Evolutionary conservation across 1,139 yeast genomes (phyloP).

Genomic region (Zygosaccharomyces sapae): DNA sequence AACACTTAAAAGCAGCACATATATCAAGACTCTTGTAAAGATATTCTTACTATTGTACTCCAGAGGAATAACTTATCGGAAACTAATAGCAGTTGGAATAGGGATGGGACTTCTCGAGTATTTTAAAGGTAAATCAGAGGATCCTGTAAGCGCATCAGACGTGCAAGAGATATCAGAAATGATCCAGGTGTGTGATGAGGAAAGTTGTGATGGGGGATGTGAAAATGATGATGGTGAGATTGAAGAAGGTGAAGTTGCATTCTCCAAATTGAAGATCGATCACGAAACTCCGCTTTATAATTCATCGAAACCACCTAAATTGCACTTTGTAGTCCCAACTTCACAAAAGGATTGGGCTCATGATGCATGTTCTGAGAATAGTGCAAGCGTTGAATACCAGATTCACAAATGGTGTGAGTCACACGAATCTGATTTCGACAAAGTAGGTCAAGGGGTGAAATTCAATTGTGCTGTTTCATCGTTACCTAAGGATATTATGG

Average conservation of each 20-base stretch:
- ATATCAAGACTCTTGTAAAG: neutral
- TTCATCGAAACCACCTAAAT: slow-evolving; percentile 60
- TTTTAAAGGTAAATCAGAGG: slow-evolving; percentile 5
- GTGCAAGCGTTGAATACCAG: slow-evolving; percentile 49
- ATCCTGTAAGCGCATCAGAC: slow-evolving; percentile 8
- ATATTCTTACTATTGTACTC: neutral
- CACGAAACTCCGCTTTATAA: slow-evolving; percentile 58
- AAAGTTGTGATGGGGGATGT: slow-evolving; percentile 16
- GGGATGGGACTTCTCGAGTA: slow-evolving; percentile 7
- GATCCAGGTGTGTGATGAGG: slow-evolving; percentile 13
- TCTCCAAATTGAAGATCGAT: slow-evolving; percentile 45
- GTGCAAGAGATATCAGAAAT: slow-evolving; percentile 8
- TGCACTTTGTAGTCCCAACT: slow-evolving; percentile 76
- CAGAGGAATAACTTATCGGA: neutral
- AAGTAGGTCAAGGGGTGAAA: slow-evolving; percentile 32
- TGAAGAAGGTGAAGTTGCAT: slow-evolving; percentile 23
- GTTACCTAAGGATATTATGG: slow-evolving; percentile 43
- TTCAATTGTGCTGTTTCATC: slow-evolving; percentile 55
- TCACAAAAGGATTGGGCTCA: slow-evolving; percentile 83
- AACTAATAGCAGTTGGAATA: neutral
- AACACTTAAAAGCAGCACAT: neutral
- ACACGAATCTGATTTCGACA: slow-evolving; percentile 23
- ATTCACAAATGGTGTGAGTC: slow-evolving; percentile 47
- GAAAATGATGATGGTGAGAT: slow-evolving; percentile 16
- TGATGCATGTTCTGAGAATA: slow-evolving; percentile 55